These are phyloP conservation scores for Geoglossum cookeanum DNA, from an alignment of 2,329 filamentous ascomycete genomes.

Conservation along the genomic window DNA sequence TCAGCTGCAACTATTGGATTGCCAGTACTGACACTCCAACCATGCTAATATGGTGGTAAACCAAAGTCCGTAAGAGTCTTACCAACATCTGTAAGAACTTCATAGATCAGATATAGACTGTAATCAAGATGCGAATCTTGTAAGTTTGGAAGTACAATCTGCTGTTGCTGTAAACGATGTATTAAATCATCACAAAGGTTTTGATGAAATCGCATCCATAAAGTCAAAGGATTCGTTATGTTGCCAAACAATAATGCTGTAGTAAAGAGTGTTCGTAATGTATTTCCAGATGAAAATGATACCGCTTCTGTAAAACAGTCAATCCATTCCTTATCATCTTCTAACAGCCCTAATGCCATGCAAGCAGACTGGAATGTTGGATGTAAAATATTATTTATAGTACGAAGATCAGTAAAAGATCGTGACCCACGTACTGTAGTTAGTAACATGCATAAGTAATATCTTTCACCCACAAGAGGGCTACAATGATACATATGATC, in stretches of 20 bases:
- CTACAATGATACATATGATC: background rate
- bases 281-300: background rate
- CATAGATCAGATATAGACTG: background rate
- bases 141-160: background rate
- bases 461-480: background rate
- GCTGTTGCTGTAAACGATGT: background rate
- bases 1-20: background rate
- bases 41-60: background rate
- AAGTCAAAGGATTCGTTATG: background rate
- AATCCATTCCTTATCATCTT: no score
- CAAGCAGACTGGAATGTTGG: background rate
- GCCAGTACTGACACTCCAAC: background rate
- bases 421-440: background rate
- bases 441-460: background rate
- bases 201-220: background rate
- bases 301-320: no score
- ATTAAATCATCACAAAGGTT: background rate
- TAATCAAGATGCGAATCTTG: background rate
- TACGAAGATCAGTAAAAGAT: background rate
- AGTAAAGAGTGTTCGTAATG: background rate
- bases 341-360: background rate
- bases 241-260: background rate
- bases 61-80: background rate
- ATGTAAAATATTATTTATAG: background rate
- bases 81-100: background rate